Evolutionary conservation across 2,329 filamentous ascomycete species (phyloP).

Genomic region (Microdochium bolleyi): DNA sequence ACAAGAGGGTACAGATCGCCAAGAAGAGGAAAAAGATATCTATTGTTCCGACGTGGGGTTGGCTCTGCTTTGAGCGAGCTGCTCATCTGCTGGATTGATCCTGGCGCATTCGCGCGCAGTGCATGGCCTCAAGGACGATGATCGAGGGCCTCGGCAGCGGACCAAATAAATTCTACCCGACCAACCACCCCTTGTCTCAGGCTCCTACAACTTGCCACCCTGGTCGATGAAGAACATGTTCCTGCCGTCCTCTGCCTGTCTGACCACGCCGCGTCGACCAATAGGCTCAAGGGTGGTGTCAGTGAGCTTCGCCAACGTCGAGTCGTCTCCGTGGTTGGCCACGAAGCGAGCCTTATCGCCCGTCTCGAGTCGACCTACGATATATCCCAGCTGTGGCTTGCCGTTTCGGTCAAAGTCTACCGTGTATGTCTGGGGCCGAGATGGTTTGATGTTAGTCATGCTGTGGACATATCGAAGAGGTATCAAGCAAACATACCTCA

Average conservation of each 20-base stretch:
- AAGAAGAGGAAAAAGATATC: too few species aligned
- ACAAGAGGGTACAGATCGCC: too few species aligned
- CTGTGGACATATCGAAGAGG: background rate
- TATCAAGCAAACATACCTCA: background rate
- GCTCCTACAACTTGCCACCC: conserved; percentile 7
- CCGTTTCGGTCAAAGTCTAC: conserved; percentile 47
- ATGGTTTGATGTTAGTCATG: background rate
- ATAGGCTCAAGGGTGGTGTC: conserved; percentile 35
- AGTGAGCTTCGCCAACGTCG: conserved; percentile 34
- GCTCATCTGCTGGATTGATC: too few species aligned
- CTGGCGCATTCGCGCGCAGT: too few species aligned
- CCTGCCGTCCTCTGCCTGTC: conserved; percentile 16
- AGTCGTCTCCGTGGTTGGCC: conserved; percentile 46
- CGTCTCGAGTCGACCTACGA: conserved; percentile 41
- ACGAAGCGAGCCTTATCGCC: conserved; percentile 39
- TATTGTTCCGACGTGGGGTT: too few species aligned
- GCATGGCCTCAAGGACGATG: too few species aligned
- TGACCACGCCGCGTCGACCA: conserved; percentile 37
- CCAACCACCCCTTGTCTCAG: too few species aligned
- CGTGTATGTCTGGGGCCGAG: conserved; percentile 44
- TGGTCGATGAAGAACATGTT: conserved; percentile 26
- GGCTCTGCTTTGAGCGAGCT: too few species aligned
- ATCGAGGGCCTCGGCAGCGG: too few species aligned
- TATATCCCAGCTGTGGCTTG: conserved; percentile 33
- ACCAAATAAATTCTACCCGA: too few species aligned